Conservation (phyloP, 1,139 yeast species). For the Saccharomycopsis hybrid region DNA sequence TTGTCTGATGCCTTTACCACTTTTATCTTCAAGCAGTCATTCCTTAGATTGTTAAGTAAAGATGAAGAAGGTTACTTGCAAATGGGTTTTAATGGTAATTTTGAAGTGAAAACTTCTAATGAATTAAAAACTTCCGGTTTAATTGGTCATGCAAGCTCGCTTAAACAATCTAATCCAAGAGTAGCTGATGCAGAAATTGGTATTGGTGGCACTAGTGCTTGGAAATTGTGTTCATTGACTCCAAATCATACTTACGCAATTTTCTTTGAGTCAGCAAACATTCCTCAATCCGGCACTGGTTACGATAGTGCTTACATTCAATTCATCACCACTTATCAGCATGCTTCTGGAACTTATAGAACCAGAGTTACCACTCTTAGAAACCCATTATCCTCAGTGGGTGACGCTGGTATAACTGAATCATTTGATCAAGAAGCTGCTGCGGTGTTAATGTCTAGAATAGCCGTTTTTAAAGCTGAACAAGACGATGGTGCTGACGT, state of each 20-base stretch:
- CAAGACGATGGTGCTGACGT: constrained; percentile 70
- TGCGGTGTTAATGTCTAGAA: constrained; percentile 87
- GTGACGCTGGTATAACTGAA: constrained; percentile 36
- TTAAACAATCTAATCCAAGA: constrained; percentile 54
- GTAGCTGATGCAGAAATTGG: constrained; percentile 94
- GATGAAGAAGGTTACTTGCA: constrained; percentile 79
- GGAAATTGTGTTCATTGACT: constrained; percentile 76
- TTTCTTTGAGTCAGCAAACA: constrained; percentile 73
- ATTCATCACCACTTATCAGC: constrained; percentile 74
- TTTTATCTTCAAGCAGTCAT: constrained; percentile 90
- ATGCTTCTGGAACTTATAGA: constrained; percentile 74
- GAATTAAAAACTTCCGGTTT: constrained; percentile 89
- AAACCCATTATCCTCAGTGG: constrained; percentile 47
- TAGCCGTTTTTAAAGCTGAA: constrained; percentile 86
- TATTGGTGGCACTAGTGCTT: constrained; percentile 82
- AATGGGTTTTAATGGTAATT: constrained; percentile 82
- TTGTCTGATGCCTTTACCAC: constrained; percentile 95
- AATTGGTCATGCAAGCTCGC: constrained; percentile 87
- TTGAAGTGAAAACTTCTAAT: constrained; percentile 83
- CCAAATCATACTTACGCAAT: constrained; percentile 85
- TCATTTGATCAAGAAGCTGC: constrained; percentile 99
- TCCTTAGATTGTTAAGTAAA: constrained; percentile 66
- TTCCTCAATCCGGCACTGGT: constrained; percentile 24
- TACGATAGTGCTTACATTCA: constrained; percentile 39
- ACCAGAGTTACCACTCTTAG: constrained; percentile 87